These are phyloP conservation scores for Craterostigma plantagineum DNA, from an alignment of 257 asterid genomes.

Conservation along the genomic window DNA sequence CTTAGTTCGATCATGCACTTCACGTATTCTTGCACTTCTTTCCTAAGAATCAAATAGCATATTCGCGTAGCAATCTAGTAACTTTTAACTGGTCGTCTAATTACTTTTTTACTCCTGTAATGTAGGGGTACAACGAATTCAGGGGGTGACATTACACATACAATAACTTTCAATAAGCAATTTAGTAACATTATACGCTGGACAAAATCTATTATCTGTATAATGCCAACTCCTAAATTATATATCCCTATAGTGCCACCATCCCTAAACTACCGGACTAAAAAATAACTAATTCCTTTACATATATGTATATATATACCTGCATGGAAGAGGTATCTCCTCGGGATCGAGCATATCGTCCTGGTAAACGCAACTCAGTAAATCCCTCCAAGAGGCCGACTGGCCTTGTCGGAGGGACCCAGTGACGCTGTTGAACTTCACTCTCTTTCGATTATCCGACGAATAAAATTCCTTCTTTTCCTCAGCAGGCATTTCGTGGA, in stretches of 20 bases:
- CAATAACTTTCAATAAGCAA: no score
- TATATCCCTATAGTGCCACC: no score
- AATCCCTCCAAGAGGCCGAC: slow-evolving; percentile 20
- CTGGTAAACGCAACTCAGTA: slow-evolving; percentile 5
- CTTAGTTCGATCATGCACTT: slow-evolving; percentile 14
- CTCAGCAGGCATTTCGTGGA: slow-evolving; percentile 19
- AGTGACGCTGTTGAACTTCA: slow-evolving; percentile 14
- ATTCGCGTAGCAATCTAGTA: no score
- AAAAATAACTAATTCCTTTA: no score
- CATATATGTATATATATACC: slow-evolving; percentile 9
- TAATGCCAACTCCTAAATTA: no score
- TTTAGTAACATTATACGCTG: no score
- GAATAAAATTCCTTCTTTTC: slow-evolving; percentile 13
- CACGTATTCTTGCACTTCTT: slow-evolving; percentile 15
- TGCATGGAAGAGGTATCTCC: slow-evolving; percentile 10
- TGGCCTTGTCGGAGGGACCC: slow-evolving; percentile 7
- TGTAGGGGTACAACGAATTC: no score
- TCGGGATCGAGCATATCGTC: slow-evolving; percentile 15
- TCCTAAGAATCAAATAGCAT: slow-evolving; percentile 1
- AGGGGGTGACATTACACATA: no score
- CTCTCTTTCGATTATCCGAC: slow-evolving; percentile 9
- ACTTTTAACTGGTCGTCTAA: no score
- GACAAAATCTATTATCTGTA: no score
- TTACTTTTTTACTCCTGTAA: no score
- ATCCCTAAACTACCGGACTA: no score